Evolutionary conservation across 2,329 filamentous ascomycete species (phyloP), one percentile per base, ranked within the genome.

Genomic region (Colletotrichum magnum): DNA sequence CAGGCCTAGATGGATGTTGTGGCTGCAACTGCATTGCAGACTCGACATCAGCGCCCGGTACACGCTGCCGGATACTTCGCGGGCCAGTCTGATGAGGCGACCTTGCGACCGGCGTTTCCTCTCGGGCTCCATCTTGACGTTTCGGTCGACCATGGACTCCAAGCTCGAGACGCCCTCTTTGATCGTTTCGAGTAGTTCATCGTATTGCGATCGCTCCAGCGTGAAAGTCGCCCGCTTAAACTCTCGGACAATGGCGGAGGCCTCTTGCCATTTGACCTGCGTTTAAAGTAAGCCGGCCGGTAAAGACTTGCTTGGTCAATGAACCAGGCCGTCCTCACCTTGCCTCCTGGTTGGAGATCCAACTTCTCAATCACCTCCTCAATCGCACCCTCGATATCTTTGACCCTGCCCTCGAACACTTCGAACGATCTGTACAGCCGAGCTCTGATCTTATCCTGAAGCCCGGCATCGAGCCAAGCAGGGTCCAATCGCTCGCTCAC

Each of bases 401-500:
- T 21, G 3, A 78, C 36, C 0, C 69, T 74, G 0, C 73, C 43
- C 32, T 79, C 57, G 13, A 81, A 80, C 0, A 70, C 52, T 0
- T 32, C 21, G 5, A 69, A 71, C 0, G 73, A 70, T 24, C 73
- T 59, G 71, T 73, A 75, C 0, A 81, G 66, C 6, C 74, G 71
- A 3, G 10, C 21, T 2, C 72, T 58, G 0, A 81, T 74, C 53
- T 67, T 76, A 0, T 52, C 61, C 2, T 73, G 61, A 0, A 71
- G 72, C 2, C 60, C 32, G 0, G 72, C 50, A 1, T 71, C 73
- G 2, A 71, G 65, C 79, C 79, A 81, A 0, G 75, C 12, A 0
- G 59, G 64, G 0, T 78, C 78, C 1, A 78, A 76, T 0, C 78
- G 75, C 4, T 76, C 51, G 0, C 73, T 52, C 2, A 81, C 72